Percentiles rank a stretch among this genome's conserved stretches.
Conservation (phyloP, 2,329 filamentous ascomycete genomes). For the Ophiostoma montium region DNA sequence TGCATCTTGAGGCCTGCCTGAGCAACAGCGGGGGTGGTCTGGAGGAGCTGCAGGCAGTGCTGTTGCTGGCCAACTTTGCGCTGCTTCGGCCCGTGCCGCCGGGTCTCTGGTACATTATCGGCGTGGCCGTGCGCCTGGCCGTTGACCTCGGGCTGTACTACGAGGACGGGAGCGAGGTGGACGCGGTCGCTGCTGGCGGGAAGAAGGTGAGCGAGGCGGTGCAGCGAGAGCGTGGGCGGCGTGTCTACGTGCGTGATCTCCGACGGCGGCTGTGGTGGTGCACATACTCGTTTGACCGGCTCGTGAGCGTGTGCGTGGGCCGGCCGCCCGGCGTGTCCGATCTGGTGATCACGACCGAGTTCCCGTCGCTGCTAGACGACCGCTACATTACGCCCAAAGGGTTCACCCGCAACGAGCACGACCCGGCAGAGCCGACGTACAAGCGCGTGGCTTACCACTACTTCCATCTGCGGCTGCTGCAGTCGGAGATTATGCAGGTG, state of each 20-base stretch:
- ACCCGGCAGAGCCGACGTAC: constrained; percentile 57
- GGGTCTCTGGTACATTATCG: constrained; percentile 93
- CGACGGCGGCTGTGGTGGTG: constrained; percentile 90
- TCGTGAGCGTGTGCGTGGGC: constrained; percentile 88
- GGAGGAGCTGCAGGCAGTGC: constrained; percentile 85
- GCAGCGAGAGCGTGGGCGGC: constrained; percentile 44
- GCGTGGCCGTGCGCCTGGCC: constrained; percentile 77
- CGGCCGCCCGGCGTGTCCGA: constrained; percentile 91
- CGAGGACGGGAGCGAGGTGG: constrained; percentile 58
- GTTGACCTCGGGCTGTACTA: constrained; percentile 88
- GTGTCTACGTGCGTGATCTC: constrained; percentile 76
- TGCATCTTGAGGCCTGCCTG: constrained; percentile 78
- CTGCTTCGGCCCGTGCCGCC: constrained; percentile 82
- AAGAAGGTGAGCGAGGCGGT: constrained; percentile 32
- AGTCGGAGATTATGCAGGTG: constrained; percentile 91
- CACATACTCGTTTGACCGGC: constrained; percentile 86
- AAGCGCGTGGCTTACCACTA: constrained; percentile 89
- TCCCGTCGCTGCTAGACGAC: constrained; percentile 80
- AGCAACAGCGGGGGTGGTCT: constrained; percentile 76
- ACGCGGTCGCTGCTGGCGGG: constrained; percentile 31
- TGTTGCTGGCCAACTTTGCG: constrained; percentile 82
- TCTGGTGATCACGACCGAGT: constrained; percentile 89
- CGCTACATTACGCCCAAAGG: constrained; percentile 71
- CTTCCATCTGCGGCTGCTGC: constrained; percentile 72
- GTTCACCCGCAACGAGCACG: constrained; percentile 46